Percentiles rank a stretch among this genome's conserved stretches.
Conservation (phyloP, 345 rosid species). For the Dimocarpus longan region DNA sequence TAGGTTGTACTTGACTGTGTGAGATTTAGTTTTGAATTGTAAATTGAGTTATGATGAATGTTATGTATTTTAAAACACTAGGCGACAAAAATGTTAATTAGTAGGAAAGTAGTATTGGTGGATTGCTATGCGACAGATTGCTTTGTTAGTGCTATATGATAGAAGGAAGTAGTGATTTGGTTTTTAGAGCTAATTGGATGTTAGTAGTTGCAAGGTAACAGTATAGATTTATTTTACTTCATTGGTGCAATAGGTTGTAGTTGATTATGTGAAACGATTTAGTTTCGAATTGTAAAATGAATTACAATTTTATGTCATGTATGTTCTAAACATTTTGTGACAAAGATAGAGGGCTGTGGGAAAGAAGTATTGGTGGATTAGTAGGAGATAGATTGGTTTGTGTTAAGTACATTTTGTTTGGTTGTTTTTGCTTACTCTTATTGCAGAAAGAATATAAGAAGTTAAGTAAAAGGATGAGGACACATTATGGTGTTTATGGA, state of each 20-base stretch:
- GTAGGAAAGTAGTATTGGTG: too few relatives aligned
- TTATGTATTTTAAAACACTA: too few relatives aligned
- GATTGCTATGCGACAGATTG: too few relatives aligned
- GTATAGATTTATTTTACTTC: not conserved
- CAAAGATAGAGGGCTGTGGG: not conserved
- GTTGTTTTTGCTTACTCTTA: not conserved
- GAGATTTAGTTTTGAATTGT: too few relatives aligned
- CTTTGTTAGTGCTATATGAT: not conserved
- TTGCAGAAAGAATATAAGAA: slow-evolving; percentile 49
- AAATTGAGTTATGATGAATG: too few relatives aligned
- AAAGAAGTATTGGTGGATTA: not conserved
- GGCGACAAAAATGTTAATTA: too few relatives aligned
- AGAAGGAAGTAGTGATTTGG: not conserved
- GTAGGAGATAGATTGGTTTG: not conserved
- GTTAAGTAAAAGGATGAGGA: slow-evolving; percentile 46
- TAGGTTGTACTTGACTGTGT: too few relatives aligned
- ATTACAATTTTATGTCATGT: not conserved
- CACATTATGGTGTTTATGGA: slow-evolving; percentile 58
- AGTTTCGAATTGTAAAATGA: not conserved
- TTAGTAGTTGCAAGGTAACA: not conserved
- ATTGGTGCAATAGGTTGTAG: not conserved
- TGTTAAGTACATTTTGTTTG: not conserved
- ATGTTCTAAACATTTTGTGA: not conserved
- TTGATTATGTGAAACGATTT: not conserved
- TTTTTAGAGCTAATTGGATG: not conserved